A percentile compares a stretch with the other conserved stretches of the same genome.
phyloP scores from a whole-genome alignment of 2,329 filamentous ascomycete species.

The Colletotrichum zoysiae region DNA sequence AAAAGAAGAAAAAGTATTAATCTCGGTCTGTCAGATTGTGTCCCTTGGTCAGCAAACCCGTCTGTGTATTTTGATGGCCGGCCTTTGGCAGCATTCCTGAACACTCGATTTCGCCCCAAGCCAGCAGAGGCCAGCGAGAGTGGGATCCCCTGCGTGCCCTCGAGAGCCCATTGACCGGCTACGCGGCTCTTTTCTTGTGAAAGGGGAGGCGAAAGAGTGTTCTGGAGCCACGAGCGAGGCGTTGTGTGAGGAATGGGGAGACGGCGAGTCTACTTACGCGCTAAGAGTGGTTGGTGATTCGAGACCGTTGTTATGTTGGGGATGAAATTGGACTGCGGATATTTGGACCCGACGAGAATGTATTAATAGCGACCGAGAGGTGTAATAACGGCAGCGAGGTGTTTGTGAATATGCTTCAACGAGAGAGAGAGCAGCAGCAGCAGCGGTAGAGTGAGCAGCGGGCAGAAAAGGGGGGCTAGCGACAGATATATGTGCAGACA shows the following conservation, averaged over 20 bases:
- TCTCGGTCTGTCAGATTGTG: slow-evolving; percentile 15
- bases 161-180: slow-evolving; percentile 11
- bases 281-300: slow-evolving; percentile 13
- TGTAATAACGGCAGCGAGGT: background rate
- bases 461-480: background rate
- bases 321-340: background rate
- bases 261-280: slow-evolving; percentile 18
- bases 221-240: slow-evolving; percentile 8
- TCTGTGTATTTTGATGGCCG: slow-evolving; percentile 19
- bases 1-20: slow-evolving; percentile 13
- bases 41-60: slow-evolving; percentile 39
- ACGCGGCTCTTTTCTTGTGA: slow-evolving; percentile 8
- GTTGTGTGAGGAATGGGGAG: slow-evolving; percentile 18
- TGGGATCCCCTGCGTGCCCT: slow-evolving; percentile 10
- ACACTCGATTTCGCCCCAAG: slow-evolving; percentile 7
- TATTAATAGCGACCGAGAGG: slow-evolving; percentile 24
- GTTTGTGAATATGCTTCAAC: slow-evolving; percentile 6
- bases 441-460: slow-evolving; percentile 1
- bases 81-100: slow-evolving; percentile 34
- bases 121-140: background rate
- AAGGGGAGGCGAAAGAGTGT: background rate
- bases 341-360: slow-evolving; percentile 9
- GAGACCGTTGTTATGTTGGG: slow-evolving; percentile 11
- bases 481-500: slow-evolving; percentile 30
- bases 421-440: background rate